A percentile compares a stretch with the other conserved stretches of the same genome.
phyloP scores from a whole-genome alignment of 1,284 basidiomycete genomes.

The Sporisorium sorghi region DNA sequence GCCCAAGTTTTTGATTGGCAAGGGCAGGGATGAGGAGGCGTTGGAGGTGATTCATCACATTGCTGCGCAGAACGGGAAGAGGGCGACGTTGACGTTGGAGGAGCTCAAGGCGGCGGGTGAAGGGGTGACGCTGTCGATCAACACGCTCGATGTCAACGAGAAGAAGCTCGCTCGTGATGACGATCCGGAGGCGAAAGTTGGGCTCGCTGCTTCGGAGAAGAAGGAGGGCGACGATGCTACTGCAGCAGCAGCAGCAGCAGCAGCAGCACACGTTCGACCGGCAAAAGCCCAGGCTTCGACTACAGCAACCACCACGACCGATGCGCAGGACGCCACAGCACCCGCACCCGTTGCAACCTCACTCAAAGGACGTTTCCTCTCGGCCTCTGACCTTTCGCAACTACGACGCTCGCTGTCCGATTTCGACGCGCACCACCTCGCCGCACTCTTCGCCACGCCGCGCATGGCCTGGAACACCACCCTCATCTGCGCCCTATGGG shows the following conservation, averaged over 20 bases:
- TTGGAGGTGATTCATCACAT: conserved; percentile 78
- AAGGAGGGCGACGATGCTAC: conserved; percentile 15
- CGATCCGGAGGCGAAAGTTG: conserved; percentile 30
- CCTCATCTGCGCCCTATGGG: conserved; percentile 76
- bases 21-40: conserved; percentile 78
- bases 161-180: conserved; percentile 49
- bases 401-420: conserved; percentile 27
- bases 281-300: neutral
- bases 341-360: conserved; percentile 1
- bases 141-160: conserved; percentile 71
- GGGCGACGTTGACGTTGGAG: conserved; percentile 51
- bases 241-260: no score
- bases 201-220: conserved; percentile 63
- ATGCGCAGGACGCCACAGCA: neutral
- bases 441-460: conserved; percentile 75
- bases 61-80: conserved; percentile 77
- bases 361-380: conserved; percentile 30
- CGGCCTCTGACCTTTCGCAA: conserved; percentile 28
- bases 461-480: conserved; percentile 76
- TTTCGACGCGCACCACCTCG: conserved; percentile 72
- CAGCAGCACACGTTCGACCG: conserved; percentile 6
- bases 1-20: conserved; percentile 78
- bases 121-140: conserved; percentile 47
- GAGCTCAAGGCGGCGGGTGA: conserved; percentile 55
- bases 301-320: neutral